Evolutionary conservation across 2,329 filamentous ascomycete genomes (phyloP).

Genomic region (Apiospora aurea): DNA sequence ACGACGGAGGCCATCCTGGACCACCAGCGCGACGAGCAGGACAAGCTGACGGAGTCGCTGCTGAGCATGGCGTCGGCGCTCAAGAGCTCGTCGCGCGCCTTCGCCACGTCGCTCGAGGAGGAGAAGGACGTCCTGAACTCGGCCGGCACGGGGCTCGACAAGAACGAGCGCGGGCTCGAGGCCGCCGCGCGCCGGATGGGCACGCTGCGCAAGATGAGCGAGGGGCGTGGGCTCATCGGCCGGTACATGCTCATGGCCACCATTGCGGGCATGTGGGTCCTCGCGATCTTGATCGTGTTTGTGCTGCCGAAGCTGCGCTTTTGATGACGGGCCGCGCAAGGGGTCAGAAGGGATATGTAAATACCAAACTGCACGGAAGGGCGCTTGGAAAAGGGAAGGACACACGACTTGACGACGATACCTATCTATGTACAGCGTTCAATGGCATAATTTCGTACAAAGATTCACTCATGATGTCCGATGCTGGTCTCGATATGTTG

Average conservation of each 20-base stretch:
- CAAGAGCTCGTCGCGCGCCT: slow-evolving; percentile 76
- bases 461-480: neutral
- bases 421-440: slow-evolving; percentile 10
- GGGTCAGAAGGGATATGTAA: neutral
- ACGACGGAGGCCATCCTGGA: slow-evolving; percentile 76
- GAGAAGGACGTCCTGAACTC: slow-evolving; percentile 75
- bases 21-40: slow-evolving; percentile 82
- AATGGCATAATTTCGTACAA: neutral
- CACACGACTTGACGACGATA: slow-evolving; percentile 14
- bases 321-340: slow-evolving; percentile 45
- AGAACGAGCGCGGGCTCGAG: slow-evolving; percentile 78
- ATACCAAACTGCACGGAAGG: neutral
- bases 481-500: too few species aligned
- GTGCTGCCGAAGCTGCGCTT: slow-evolving; percentile 88
- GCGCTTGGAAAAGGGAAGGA: neutral
- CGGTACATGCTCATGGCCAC: slow-evolving; percentile 83
- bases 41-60: slow-evolving; percentile 81
- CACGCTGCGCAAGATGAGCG: slow-evolving; percentile 77
- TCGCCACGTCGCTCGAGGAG: slow-evolving; percentile 73
- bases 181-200: slow-evolving; percentile 81
- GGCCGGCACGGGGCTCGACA: slow-evolving; percentile 78
- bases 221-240: slow-evolving; percentile 88
- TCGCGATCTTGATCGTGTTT: slow-evolving; percentile 81
- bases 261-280: slow-evolving; percentile 83
- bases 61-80: slow-evolving; percentile 79